Evolutionary conservation across 495 filamentous ascomycete genomes (phyloP), one percentile per base, ranked within the genome.

Genomic region (Hypoxylon intermedium): DNA sequence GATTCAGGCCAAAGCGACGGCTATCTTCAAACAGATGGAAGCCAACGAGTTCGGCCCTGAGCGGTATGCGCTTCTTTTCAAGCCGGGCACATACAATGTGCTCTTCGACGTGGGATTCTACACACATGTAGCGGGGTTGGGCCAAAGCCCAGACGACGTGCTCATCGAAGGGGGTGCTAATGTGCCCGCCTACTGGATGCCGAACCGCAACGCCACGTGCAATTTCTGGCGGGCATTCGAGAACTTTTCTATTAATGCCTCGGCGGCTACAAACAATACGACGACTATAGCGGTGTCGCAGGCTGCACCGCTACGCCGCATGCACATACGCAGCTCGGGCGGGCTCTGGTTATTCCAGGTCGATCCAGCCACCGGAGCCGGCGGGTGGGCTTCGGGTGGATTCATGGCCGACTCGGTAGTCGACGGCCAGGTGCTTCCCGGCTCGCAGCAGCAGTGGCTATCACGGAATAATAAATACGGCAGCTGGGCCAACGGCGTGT

Each of bases 371-470:
- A 72, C 69, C 7, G 69, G 69, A 13, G 63, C 60, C 3, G 69
- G 69, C 9, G 69, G 69, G 20, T 72, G 69, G 69, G 69, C 69
- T n/a, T 69, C 66, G 4, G 69, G 69, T 18, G 69, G 69, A 2
- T 72, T 67, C 34, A 65, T 72, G 67, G 69, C 69, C 9, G 69
- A 72, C 16, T 72, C 69, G 24, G 44, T 67, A 5, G 63, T 72
- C 12, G 69, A 72, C 19, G n/a, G 53, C 3, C 43, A 50, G 37
- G 50, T 72, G 7, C 58, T 72, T 4, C 69, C 69, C 13, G 69
- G 69, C n/a, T 72, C 69, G 34, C 69, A 72, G 28, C 69, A 72
- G 53, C 69, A 72, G 28, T 72, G 69, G 69, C 30, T 72, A 18
- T 72, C 69, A 6, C 67, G 69, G 11, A 72, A 72, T n/a, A 72